Base-by-base conservation (phyloP, 2,329 filamentous ascomycete species). In the Pestalotiopsis sp. region DNA sequence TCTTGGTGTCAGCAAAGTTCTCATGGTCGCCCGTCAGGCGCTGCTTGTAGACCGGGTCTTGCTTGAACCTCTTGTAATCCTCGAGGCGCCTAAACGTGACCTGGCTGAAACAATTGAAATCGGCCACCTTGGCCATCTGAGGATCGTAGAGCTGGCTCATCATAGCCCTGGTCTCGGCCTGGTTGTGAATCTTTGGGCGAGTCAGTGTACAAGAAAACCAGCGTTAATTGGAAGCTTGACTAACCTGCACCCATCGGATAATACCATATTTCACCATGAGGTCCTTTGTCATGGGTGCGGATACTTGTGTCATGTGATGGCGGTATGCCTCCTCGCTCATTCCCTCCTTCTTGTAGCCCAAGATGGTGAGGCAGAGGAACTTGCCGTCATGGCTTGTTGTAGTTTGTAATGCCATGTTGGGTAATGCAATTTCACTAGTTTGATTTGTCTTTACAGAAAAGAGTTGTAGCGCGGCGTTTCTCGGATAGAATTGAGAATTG, bases 241-340 rank as follows among this genome's bases (percentile, higher is more conserved):
- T 71, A 65, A 83, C 81, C 75, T 77, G 71, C 0, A 82, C 85
- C 82, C 82, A 86, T 65, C 82, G 70, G 67, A 78, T 79, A 10
- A 86, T 73, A 0, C 83, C 83, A 67, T 85, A 84, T 68, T 85
- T 83, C 1, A 79, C 81, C 82, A 86, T 84, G 1, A 86, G 75
- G 14, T 77, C 80, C 65, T 82, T 81, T 3, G 80, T 82, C 76
- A 86, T 74, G 0, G 83, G 83, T 0, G 82, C 84, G 0, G 79
- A 81, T 1, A 84, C 73, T 3, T 85, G 76, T 1, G 73, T 75
- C 84, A 86, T 86, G 70, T 86, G 79, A 67, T 81, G 66, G 2
- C 78, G 73, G 68, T 86, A 86, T 17, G 76, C 83, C 55, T 83
- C 81, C 66, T 85, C 82, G 70, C 77, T 83, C 80, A 86, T 82